These are phyloP conservation scores for Eimeria falciformis DNA, from an alignment of 169 alveolate genomes.

Conservation along the genomic window DNA sequence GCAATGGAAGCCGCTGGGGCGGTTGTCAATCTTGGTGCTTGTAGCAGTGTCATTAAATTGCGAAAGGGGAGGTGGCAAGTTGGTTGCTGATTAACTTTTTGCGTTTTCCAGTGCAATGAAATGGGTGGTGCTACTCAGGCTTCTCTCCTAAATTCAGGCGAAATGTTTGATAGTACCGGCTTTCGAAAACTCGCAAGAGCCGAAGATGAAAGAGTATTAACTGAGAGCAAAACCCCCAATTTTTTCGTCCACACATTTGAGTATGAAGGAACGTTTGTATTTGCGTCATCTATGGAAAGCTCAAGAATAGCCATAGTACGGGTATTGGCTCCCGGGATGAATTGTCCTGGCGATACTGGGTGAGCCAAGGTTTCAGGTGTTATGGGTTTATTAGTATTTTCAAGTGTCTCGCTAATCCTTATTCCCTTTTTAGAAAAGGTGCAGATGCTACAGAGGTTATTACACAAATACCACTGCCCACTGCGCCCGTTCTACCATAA, in stretches of 20 bases:
- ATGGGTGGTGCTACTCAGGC: slow-evolving; percentile 64
- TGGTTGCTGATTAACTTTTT: not conserved
- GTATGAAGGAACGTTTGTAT: slow-evolving; percentile 47
- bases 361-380: not conserved
- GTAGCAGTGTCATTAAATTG: not conserved
- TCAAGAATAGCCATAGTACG: slow-evolving; percentile 35
- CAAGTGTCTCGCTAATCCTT: not conserved
- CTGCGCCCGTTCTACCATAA: too few relatives aligned
- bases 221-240: slow-evolving; percentile 7
- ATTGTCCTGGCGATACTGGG: slow-evolving; percentile 69
- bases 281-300: slow-evolving; percentile 56
- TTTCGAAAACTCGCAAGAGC: slow-evolving; percentile 22
- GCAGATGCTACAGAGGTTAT: too few relatives aligned
- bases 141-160: slow-evolving; percentile 82
- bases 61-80: not conserved
- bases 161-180: slow-evolving; percentile 80
- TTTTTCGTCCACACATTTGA: slow-evolving; percentile 59
- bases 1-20: not conserved
- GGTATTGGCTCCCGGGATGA: slow-evolving; percentile 62
- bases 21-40: not conserved
- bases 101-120: not conserved
- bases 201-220: not conserved
- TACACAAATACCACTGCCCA: too few relatives aligned
- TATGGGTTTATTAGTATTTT: not conserved
- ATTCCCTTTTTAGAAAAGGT: too few relatives aligned